Percentiles rank a stretch among this genome's conserved stretches.
phyloP scores from a whole-genome alignment of 306 rosid species.

The Senna siamea region DNA sequence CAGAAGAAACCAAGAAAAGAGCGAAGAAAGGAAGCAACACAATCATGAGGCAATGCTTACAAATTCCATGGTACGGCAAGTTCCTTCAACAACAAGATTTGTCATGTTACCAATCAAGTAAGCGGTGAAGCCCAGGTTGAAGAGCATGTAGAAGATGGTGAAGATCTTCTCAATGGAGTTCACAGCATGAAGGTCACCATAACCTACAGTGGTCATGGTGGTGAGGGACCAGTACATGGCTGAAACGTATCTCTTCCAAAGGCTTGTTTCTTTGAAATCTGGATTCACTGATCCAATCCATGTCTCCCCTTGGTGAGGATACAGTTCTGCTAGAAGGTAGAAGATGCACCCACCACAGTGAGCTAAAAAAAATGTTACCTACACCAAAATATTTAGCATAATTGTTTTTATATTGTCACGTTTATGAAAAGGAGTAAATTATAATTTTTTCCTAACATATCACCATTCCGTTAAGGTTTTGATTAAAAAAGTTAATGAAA shows the following conservation, averaged over 20 bases:
- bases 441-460: no score
- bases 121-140: conserved; percentile 93
- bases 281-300: conserved; percentile 85
- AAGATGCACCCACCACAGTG: conserved; percentile 92
- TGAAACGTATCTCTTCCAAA: conserved; percentile 68
- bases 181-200: conserved; percentile 91
- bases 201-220: conserved; percentile 95
- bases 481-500: no score
- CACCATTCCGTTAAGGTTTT: no score
- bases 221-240: conserved; percentile 93
- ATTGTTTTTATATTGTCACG: not conserved
- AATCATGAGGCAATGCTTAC: conserved; percentile 45
- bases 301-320: conserved; percentile 74
- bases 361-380: conserved; percentile 75
- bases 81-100: conserved; percentile 91
- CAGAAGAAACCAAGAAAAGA: not conserved
- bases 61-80: conserved; percentile 96
- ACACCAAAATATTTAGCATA: conserved; percentile 22
- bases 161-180: conserved; percentile 85
- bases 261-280: conserved; percentile 70
- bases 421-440: no score
- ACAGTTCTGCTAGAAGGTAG: conserved; percentile 75
- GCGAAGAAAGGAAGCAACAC: not conserved
- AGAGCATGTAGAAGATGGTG: conserved; percentile 87
- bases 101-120: conserved; percentile 99